Base-by-base conservation (phyloP, 2,329 filamentous ascomycete species). In the Nemania sp. region DNA sequence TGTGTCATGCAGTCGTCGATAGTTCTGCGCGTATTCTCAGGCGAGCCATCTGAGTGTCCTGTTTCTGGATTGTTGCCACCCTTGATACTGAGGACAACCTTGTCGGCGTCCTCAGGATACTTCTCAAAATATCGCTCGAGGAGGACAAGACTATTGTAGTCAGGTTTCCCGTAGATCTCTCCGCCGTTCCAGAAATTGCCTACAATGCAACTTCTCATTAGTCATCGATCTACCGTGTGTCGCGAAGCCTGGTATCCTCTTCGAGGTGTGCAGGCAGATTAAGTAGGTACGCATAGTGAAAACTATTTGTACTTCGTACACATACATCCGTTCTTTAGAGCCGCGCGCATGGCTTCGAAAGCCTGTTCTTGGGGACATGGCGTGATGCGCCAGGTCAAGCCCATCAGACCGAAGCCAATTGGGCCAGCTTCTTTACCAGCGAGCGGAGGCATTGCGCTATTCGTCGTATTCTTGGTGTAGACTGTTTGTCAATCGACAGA, bases 81-180 rank as follows among this genome's bases (percentile, higher is more conserved):
- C 66, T 85, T 85, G 63, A 85, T 76, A 60, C 74, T 77, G 17
- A 85, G 68, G 7, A 83, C 72, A 1, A 84, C 75, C 63, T 82
- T 80, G 23, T 76, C 71, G 4, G 80, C 80, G 54, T 83, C 78
- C 56, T 80, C 77, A 1, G 81, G 81, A 65, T 84, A 77, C 56
- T 76, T 73, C 30, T 73, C 74, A 62, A 84, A 83, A 67, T 84
- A 84, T 34, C 73, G 71, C 51, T 80, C 74, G 15, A 84, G 66
- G 15, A 84, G 70, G 37, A 77, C 74, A 40, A 82, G 68, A 2
- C 77, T 80, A 65, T 83, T 81, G 55, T 73, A 72, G 11, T 77
- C 72, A 0, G 73, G 74, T 3, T 68, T 63, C 14, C 81, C 81
- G 66, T 85, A 85, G 58, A 83, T 74, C 57, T 81, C 77, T 49